Conservation (phyloP, 225 moss, liverwort and hornwort genomes). For the Polytrichum formosum region DNA sequence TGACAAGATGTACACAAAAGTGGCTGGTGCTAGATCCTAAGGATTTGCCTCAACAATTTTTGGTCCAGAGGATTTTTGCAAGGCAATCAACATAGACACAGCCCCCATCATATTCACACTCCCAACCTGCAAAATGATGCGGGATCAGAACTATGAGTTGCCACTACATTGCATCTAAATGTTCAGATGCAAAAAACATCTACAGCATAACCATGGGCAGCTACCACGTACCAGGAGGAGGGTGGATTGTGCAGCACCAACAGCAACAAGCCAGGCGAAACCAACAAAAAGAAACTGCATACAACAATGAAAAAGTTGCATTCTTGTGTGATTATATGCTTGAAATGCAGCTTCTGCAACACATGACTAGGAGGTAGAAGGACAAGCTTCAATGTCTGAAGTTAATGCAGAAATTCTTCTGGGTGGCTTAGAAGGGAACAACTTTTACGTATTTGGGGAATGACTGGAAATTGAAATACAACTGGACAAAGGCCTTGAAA, state of each 20-base stretch:
- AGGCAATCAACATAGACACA: conserved; percentile 48
- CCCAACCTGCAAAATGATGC: conserved; percentile 40
- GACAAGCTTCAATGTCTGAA: background rate
- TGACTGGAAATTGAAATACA: too few species aligned
- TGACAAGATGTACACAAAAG: too few species aligned
- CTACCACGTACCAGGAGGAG: conserved; percentile 61
- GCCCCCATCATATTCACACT: conserved; percentile 51
- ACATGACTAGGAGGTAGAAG: background rate
- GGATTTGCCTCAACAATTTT: too few species aligned
- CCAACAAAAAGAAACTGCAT: conserved; percentile 78
- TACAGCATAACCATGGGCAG: conserved; percentile 2
- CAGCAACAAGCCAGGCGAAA: conserved; percentile 78
- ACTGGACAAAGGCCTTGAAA: too few species aligned
- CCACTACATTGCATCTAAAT: background rate
- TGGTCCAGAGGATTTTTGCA: conserved; percentile 27
- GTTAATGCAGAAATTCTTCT: background rate
- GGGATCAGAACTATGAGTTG: background rate
- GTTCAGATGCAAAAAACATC: conserved; percentile 6
- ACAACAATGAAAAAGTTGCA: background rate
- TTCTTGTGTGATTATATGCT: too few species aligned
- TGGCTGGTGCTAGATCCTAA: too few species aligned
- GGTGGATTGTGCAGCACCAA: conserved; percentile 68
- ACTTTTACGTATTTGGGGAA: too few species aligned
- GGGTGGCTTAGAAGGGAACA: too few species aligned
- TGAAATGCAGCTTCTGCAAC: background rate